Conservation (phyloP, 331 rosid species). For the Ulmus americana region DNA sequence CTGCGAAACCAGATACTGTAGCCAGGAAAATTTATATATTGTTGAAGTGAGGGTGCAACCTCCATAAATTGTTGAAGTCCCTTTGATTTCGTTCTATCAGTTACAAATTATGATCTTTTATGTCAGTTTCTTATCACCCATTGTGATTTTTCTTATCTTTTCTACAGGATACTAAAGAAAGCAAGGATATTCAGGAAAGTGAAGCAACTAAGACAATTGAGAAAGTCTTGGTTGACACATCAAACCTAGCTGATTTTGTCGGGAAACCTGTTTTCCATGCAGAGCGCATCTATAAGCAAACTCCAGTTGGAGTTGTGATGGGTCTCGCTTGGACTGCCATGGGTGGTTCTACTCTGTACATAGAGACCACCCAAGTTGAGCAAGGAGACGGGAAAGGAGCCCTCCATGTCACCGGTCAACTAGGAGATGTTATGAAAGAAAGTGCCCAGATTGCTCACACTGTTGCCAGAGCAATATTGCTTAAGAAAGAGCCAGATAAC, state of each 20-base stretch:
- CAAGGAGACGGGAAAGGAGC: conserved; percentile 86
- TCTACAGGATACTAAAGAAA: conserved; percentile 46
- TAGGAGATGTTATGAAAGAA: conserved; percentile 99
- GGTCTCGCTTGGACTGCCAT: conserved; percentile 99
- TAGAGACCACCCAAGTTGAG: conserved; percentile 74
- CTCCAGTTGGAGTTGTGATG: conserved; percentile 94
- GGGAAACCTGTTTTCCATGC: conserved; percentile 96
- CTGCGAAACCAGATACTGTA: neutral
- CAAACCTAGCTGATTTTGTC: conserved; percentile 59
- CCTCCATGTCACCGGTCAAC: conserved; percentile 78
- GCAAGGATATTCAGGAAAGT: conserved; percentile 30
- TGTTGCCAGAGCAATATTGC: conserved; percentile 62
- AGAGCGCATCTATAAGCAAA: conserved; percentile 76
- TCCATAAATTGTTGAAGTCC: too few species aligned
- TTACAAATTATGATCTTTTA: neutral
- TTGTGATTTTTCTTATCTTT: conserved; percentile 2
- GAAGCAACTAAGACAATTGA: conserved; percentile 34
- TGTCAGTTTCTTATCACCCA: neutral
- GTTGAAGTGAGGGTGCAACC: neutral
- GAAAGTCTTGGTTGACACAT: conserved; percentile 49
- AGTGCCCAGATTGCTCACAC: conserved; percentile 98
- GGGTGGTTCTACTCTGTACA: conserved; percentile 96
- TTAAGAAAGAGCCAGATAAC: conserved; percentile 50
- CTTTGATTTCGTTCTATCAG: neutral
- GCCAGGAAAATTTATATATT: neutral